A percentile compares a stretch with the other conserved stretches of the same genome.
Conservation (phyloP, 345 rosid genomes). For the Hypericum perforatum region DNA sequence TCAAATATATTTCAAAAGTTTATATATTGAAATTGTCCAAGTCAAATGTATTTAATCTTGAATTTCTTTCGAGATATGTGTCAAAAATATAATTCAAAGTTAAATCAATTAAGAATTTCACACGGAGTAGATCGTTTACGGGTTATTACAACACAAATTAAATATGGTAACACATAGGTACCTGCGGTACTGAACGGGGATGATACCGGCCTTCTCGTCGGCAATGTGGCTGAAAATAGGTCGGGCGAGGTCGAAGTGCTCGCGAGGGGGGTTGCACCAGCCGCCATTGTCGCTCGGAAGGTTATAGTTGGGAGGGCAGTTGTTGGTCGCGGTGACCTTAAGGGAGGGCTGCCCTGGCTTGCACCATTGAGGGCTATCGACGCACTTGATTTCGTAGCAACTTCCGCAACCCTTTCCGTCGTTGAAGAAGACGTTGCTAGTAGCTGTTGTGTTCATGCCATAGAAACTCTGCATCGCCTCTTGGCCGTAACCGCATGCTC, state of each 20-base stretch:
- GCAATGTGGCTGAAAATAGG: slow-evolving; percentile 48
- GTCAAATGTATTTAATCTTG: too few relatives aligned
- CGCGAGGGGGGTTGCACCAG: slow-evolving; percentile 67
- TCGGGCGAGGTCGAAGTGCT: slow-evolving; percentile 67
- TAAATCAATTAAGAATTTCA: too few relatives aligned
- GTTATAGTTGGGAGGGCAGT: slow-evolving; percentile 59
- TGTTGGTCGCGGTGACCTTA: slow-evolving; percentile 61
- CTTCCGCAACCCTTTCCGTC: slow-evolving; percentile 40
- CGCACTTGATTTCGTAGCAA: slow-evolving; percentile 43
- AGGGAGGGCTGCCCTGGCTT: slow-evolving; percentile 41
- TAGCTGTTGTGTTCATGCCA: slow-evolving; percentile 37
- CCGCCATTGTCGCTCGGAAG: slow-evolving; percentile 47
- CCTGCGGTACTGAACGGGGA: slow-evolving; percentile 65
- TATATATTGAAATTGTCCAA: too few relatives aligned
- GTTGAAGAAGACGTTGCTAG: slow-evolving; percentile 37
- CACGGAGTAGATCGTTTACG: too few relatives aligned
- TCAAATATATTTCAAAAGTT: too few relatives aligned
- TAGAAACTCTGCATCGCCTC: slow-evolving; percentile 26
- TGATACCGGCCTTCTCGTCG: slow-evolving; percentile 41
- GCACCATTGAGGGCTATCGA: slow-evolving; percentile 36
- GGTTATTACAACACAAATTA: too few relatives aligned
- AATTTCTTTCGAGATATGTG: too few relatives aligned
- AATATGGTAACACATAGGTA: too few relatives aligned
- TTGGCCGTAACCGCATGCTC: slow-evolving; percentile 47
- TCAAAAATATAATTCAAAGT: too few relatives aligned